phyloP scores from a whole-genome alignment of 345 rosid genomes.

The Salix purpurea region DNA sequence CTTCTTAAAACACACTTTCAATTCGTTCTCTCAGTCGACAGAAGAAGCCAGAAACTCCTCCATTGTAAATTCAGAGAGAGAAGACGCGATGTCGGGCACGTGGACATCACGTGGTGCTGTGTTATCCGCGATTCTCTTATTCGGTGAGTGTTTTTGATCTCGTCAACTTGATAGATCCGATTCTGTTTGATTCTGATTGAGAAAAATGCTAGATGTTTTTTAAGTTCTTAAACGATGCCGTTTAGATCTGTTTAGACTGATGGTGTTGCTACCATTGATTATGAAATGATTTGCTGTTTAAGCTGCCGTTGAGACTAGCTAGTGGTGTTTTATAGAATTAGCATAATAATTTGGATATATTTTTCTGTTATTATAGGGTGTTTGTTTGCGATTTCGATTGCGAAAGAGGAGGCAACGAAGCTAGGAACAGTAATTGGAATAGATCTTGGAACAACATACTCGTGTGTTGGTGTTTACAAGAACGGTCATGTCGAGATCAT shows the following conservation, averaged over 20 bases:
- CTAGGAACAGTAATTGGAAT: conserved; percentile 93
- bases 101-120: conserved; percentile 50
- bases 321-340: not conserved
- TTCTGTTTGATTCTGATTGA: not conserved
- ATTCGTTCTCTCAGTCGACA: not conserved
- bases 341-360: not conserved
- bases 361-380: conserved; percentile 34
- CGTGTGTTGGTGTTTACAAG: conserved; percentile 97
- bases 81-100: conserved; percentile 47
- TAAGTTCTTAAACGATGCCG: not conserved
- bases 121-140: conserved; percentile 44
- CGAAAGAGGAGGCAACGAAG: conserved; percentile 66
- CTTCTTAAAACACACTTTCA: not conserved
- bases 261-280: not conserved
- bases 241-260: not conserved
- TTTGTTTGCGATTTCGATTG: conserved; percentile 55
- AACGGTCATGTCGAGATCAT: conserved; percentile 95
- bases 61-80: not conserved
- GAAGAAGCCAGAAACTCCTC: not conserved
- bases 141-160: conserved; percentile 40
- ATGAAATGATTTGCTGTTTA: not conserved
- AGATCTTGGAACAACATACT: conserved; percentile 93
- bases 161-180: conserved; percentile 10
- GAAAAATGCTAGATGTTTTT: not conserved
- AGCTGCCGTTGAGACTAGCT: not conserved